Base-by-base conservation (phyloP, 129 eudicot genomes). In the Chrysanthemum seticuspe region DNA sequence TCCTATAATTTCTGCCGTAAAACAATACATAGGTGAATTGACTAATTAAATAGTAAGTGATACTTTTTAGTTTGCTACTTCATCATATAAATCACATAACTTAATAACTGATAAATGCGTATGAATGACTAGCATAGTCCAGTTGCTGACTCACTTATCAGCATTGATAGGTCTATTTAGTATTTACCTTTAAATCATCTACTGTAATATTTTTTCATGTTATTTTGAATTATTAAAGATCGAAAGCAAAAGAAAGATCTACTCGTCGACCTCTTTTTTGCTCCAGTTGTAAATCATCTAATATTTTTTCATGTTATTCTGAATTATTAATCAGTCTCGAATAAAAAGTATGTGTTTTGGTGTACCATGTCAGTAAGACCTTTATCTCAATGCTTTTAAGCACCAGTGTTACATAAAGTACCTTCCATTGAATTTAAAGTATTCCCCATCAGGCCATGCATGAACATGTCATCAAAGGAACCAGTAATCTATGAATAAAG, bases 181-280 rank as follows among this genome's bases (percentile, higher is more conserved):
- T 36, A 5, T 36, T 36, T 40, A 40, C 47, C 47, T 13, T 19
- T 54, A 48, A 25, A 68, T 53, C 27, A 59, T 68, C 49, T 19
- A 19, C 21, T 19, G 21, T 69, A 3, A 34, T 69, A 61, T 69
- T 49, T 60, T 25, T 18, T 31, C 57, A 62, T 16, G n/a, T 11
- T 50, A 44, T 10, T 21, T 60, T 61, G 65, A 27, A 52, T 70
- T 61, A 69, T 61, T 68, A 64, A 61, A 69, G 65, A 51, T 45
- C 11, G 54, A 70, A 77, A 77, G 81, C 57, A 77, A 77, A 34
- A 61, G 56, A 77, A 60, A 5, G 44, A 59, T 59, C 62, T 73
- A 75, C 67, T 15, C 1, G 15, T 6, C 13, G 16, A 56, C 36
- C 75, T 71, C 65, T 15, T 66, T 36, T 21, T 16, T 23, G 53